Base-by-base conservation (phyloP, 2,329 filamentous ascomycete species). In the Cladosporium colombiae region DNA sequence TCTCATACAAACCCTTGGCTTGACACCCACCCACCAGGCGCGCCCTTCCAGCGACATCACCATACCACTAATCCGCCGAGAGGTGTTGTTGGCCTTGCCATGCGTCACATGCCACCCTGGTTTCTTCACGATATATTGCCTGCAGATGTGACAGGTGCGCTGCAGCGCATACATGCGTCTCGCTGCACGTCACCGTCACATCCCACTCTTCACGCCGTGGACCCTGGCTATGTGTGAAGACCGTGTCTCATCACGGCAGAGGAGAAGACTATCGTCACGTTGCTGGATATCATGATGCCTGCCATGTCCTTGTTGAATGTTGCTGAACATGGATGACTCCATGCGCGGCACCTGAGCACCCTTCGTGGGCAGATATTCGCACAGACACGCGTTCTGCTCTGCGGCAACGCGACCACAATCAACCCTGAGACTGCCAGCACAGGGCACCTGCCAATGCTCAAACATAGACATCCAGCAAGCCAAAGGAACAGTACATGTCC, bases 211-310 rank as follows among this genome's bases (percentile, higher is more conserved):
- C 56, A 59, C 56, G 25, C 25, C 23, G 18, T 8, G 23, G 23
- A 59, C 56, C 56, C 56, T 59, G 56, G 55, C 56, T 3, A 37
- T 18, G 13, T 21, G 16, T 59, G 56, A 40, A 59, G 56, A 59
- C 21, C 3, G 5, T 59, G 56, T 59, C 37, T 59, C 56, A 46
- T 46, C 16, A 31, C 56, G 23, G 50, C 50, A n/a, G 27, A 33
- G 29, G 3, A 8, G 50, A 29, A 25, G 5, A 1, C 23, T 53
- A 18, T 25, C 25, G n/a, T 18, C 35, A 16, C 35, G 3, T 40
- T 40, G 16, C 35, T 40, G 35, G 14, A 18, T 18, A 40, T 40
- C 5, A 5, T 40, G 35, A 37, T 16, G 35, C 1, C 13, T 37
- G 16, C 14, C 35, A 40, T 18, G 5, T 5, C 35, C 5, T 40